These are phyloP conservation scores for Petunia hybrid DNA, from an alignment of 305 asterid genomes.

Conservation along the genomic window DNA sequence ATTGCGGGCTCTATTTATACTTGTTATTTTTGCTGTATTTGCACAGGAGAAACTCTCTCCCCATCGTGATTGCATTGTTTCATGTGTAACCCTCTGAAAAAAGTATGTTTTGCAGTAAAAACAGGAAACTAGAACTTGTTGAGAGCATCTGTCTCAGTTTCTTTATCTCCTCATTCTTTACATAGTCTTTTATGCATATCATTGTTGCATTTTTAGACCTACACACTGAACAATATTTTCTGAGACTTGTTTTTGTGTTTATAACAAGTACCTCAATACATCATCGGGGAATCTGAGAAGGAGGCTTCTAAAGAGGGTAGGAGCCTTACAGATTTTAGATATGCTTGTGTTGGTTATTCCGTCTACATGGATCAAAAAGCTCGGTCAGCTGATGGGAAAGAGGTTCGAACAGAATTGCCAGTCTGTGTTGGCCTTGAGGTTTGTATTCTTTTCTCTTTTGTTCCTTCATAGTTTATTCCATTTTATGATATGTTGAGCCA, in stretches of 20 bases:
- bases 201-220: neutral
- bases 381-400: conserved; percentile 49
- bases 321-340: conserved; percentile 72
- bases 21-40: neutral
- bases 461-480: neutral
- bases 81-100: neutral
- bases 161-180: no score
- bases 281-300: conserved; percentile 71
- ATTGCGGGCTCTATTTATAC: neutral
- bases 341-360: conserved; percentile 90
- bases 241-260: conserved; percentile 39
- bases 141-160: no score
- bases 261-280: conserved; percentile 65
- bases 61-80: conserved; percentile 3
- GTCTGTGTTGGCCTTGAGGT: conserved; percentile 93
- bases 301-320: conserved; percentile 81
- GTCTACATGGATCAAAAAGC: conserved; percentile 64
- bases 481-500: neutral
- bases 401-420: conserved; percentile 69
- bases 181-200: neutral
- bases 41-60: neutral
- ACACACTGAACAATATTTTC: conserved; percentile 14
- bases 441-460: conserved; percentile 37
- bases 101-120: neutral
- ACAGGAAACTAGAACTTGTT: neutral